These are phyloP conservation scores for Erysiphe pulchra DNA, from an alignment of 2,329 filamentous ascomycete species.

Conservation along the genomic window DNA sequence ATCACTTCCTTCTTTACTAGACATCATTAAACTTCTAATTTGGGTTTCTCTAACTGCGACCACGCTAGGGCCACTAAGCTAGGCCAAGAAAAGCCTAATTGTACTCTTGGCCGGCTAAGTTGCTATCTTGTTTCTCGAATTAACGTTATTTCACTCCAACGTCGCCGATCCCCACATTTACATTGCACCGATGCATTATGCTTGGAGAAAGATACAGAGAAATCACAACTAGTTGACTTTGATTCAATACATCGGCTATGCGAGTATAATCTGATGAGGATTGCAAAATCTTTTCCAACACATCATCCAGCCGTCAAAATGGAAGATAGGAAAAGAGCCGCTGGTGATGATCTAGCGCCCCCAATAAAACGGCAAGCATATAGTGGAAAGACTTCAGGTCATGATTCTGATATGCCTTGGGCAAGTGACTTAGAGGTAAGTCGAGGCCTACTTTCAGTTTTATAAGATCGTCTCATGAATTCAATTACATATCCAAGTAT, in stretches of 20 bases:
- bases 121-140: no score
- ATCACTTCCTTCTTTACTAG: no score
- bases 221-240: no score
- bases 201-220: no score
- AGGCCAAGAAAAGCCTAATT: no score
- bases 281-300: conserved; percentile 37
- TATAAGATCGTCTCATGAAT: conserved; percentile 4
- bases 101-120: no score
- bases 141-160: no score
- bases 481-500: background rate
- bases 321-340: conserved; percentile 97
- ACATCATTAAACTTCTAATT: no score
- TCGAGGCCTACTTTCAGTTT: conserved; percentile 13
- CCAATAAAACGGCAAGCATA: conserved; percentile 79
- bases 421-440: conserved; percentile 51
- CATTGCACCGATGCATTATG: no score
- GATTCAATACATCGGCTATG: background rate
- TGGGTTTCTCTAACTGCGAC: no score
- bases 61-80: no score
- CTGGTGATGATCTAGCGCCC: conserved; percentile 64
- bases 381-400: conserved; percentile 46
- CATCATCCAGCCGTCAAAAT: conserved; percentile 68
- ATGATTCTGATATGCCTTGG: conserved; percentile 41
- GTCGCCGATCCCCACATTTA: no score
- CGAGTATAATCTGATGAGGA: conserved; percentile 54